phyloP scores from a whole-genome alignment of 176 grass and related monocot genomes.

The Calamus simplicifolius region DNA sequence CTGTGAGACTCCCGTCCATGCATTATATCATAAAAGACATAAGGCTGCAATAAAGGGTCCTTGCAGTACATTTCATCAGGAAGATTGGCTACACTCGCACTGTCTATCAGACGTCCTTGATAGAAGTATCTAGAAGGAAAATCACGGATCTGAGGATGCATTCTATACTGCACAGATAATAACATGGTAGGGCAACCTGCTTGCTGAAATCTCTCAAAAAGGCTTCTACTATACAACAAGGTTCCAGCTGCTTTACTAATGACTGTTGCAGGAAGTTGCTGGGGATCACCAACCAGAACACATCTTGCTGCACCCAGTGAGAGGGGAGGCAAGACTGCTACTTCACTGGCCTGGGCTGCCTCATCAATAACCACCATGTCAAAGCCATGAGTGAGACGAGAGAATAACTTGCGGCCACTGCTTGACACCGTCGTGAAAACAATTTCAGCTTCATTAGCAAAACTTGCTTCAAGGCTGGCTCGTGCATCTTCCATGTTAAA shows the following conservation, averaged over 20 bases:
- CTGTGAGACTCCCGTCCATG: constrained; percentile 94
- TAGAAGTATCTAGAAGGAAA: constrained; percentile 99
- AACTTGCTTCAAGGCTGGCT: constrained; percentile 90
- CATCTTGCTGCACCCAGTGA: constrained; percentile 93
- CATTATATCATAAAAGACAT: constrained; percentile 82
- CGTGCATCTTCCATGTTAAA: constrained; percentile 97
- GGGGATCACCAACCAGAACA: constrained; percentile 94
- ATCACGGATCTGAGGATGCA: constrained; percentile 98
- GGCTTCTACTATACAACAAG: constrained; percentile 91
- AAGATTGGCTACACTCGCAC: constrained; percentile 69
- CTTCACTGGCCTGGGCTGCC: constrained; percentile 97
- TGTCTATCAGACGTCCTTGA: constrained; percentile 84
- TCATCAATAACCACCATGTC: constrained; percentile 99
- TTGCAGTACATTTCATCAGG: constrained; percentile 74
- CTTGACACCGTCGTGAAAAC: constrained; percentile 99
- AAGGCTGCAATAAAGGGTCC: constrained; percentile 73
- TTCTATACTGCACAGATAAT: constrained; percentile 92
- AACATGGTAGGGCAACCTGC: constrained; percentile 93
- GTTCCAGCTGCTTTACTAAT: constrained; percentile 99
- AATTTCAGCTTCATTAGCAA: constrained; percentile 98
- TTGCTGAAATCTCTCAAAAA: constrained; percentile 98
- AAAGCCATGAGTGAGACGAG: constrained; percentile 91
- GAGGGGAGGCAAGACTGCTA: constrained; percentile 81
- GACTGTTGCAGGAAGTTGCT: constrained; percentile 97
- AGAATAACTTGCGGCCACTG: constrained; percentile 95